Evolutionary conservation across 306 rosid species (phyloP).

Genomic region (Herpetospermum pedunculosum): DNA sequence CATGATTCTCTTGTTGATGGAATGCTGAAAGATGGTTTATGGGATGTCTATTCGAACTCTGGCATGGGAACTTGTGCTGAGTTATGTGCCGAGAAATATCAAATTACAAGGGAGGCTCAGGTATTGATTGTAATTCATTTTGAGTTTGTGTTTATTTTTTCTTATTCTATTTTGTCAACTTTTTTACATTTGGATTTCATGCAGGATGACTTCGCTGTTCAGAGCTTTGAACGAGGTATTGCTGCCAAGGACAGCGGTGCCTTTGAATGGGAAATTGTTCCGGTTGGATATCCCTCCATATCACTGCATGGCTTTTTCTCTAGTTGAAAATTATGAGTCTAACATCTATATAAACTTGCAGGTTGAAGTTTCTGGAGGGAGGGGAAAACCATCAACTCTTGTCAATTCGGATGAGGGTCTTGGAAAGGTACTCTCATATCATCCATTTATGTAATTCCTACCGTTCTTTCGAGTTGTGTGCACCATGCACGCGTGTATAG

Average conservation of each 20-base stretch:
- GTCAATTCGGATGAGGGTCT: conserved; percentile 85
- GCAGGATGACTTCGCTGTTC: conserved; percentile 72
- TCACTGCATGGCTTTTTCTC: not conserved
- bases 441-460: not conserved
- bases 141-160: conserved; percentile 1
- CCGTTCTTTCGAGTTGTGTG: not conserved
- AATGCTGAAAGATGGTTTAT: conserved; percentile 89
- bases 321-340: not conserved
- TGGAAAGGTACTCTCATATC: conserved; percentile 61
- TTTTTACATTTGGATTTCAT: conserved; percentile 16
- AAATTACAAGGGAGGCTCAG: conserved; percentile 77
- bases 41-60: conserved; percentile 80
- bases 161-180: not conserved
- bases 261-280: conserved; percentile 86
- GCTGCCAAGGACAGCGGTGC: conserved; percentile 69
- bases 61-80: conserved; percentile 98
- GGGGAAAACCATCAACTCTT: conserved; percentile 76
- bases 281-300: conserved; percentile 28
- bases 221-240: conserved; percentile 93
- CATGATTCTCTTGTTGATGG: conserved; percentile 97
- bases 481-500: not conserved
- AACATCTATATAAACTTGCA: conserved; percentile 3
- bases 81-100: conserved; percentile 79
- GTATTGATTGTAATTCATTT: conserved; percentile 22
- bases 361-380: conserved; percentile 90